phyloP scores from a whole-genome alignment of 768 basidiomycete species.

The Russula earlei region DNA sequence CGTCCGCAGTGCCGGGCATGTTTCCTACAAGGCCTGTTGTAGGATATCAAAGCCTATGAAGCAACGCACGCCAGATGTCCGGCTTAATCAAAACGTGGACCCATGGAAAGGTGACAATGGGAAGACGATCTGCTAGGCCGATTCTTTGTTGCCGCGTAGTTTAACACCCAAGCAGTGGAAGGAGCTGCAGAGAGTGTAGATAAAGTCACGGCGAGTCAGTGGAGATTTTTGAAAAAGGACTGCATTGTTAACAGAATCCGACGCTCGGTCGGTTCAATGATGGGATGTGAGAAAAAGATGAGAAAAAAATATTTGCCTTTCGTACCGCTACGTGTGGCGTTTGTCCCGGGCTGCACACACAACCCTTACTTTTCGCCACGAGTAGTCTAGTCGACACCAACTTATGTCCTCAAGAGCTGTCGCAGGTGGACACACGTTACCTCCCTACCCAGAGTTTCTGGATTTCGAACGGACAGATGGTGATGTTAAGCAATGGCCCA shows the following conservation, averaged over 20 bases:
- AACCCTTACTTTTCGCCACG: neutral
- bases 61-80: constrained; percentile 4
- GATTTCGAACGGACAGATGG: constrained; percentile 61
- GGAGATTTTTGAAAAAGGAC: neutral
- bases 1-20: no score
- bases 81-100: constrained; percentile 39
- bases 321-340: no score
- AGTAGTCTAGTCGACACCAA: neutral
- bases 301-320: no score
- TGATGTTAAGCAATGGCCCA: constrained; percentile 42
- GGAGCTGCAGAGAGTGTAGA: constrained; percentile 47
- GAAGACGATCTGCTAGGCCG: constrained; percentile 50
- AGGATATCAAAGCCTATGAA: neutral
- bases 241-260: no score
- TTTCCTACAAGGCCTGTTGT: neutral
- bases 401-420: constrained; percentile 17
- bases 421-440: constrained; percentile 28
- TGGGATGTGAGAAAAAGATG: no score
- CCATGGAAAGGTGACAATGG: constrained; percentile 27
- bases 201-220: constrained; percentile 38
- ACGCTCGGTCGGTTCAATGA: no score
- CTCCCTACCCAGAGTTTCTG: constrained; percentile 44
- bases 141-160: constrained; percentile 50
- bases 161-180: constrained; percentile 57
- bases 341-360: no score